These are phyloP conservation scores for Phyllosticta citriasiana DNA, from an alignment of 2,329 filamentous ascomycete genomes.

Conservation along the genomic window DNA sequence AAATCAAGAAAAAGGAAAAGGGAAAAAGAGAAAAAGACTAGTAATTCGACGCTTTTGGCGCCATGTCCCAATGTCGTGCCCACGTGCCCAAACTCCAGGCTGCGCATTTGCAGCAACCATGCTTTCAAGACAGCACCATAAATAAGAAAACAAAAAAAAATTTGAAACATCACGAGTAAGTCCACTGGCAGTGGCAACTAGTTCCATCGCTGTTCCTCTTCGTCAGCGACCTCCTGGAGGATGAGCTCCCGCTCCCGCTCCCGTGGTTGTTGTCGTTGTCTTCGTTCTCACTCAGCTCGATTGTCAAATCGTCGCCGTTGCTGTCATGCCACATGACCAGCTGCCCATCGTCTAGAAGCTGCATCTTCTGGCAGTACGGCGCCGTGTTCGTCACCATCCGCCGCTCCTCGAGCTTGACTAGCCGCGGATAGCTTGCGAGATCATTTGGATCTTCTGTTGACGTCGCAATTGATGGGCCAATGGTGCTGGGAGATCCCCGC, in stretches of 20 bases:
- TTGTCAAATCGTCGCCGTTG: not conserved
- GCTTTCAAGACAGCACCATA: not conserved
- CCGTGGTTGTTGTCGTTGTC: not conserved
- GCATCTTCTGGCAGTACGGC: conserved; percentile 57
- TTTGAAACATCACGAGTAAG: not conserved
- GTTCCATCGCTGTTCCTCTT: conserved; percentile 2
- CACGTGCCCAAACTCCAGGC: not conserved
- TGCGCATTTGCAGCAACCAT: not conserved
- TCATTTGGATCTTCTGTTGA: not conserved
- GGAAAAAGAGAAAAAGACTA: not conserved
- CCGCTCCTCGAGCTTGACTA: conserved; percentile 58
- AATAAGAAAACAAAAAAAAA: not conserved
- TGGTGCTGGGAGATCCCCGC: not conserved
- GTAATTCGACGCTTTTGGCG: not conserved
- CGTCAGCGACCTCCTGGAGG: not conserved
- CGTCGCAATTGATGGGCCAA: not conserved
- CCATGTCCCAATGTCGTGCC: not conserved
- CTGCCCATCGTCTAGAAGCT: conserved; percentile 43
- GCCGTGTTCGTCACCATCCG: conserved; percentile 36
- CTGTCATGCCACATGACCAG: conserved; percentile 17
- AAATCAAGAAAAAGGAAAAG: no score
- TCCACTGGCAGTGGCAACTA: conserved; percentile 10
- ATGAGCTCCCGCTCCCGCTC: not conserved
- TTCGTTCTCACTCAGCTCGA: conserved; percentile 5
- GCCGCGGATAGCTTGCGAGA: conserved; percentile 40